Evolutionary conservation across 2,329 filamentous ascomycete genomes (phyloP), one percentile per base, ranked within the genome.

Genomic region (Calonectria pseudoturangicola): DNA sequence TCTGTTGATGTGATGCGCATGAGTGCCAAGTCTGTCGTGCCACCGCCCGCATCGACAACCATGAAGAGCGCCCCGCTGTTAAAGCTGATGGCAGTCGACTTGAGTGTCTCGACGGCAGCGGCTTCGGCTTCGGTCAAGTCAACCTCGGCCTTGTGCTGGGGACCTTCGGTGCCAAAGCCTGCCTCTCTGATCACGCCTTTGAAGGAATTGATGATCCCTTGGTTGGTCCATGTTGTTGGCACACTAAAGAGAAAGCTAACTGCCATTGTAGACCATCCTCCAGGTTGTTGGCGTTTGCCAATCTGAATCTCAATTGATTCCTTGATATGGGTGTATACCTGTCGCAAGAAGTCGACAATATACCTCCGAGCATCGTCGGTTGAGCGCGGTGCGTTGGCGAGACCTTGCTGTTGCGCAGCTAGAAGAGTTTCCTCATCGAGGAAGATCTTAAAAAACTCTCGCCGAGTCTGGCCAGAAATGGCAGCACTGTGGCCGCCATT

Each of bases 241-340:
- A 90, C 88, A 56, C 87, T 89, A 80, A 91, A 91, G 10, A 90
- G 81, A 75, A 90, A 91, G 47, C 88, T 85, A 2, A 91, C 86
- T 0, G 81, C 81, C 67, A 88, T 84, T 47, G 78, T 79, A n/a
- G 76, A 77, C 88, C 88, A 89, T 13, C 85, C 85, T 2, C 81
- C 80, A 66, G 77, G 54, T 15, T 60, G 64, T 3, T 83, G 81
- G 2, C 80, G 77, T 30, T 82, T 81, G 0, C 85, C 86, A 6
- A 84, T 82, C 58, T 86, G 82, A 25, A 79, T 81, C 76, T 83
- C 85, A 16, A 88, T 83, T 0, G 83, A 85, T 45, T 87, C 84
- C 68, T 86, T 87, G 54, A 89, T 80, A 73, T 90, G 87, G 5
- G 79, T 74, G 73, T 90, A 90, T 41, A 90, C 81, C 70, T 87